Percentiles rank a stretch among this genome's conserved stretches.
phyloP scores from a whole-genome alignment of 768 basidiomycete genomes.

The Austroboletus eburneus region DNA sequence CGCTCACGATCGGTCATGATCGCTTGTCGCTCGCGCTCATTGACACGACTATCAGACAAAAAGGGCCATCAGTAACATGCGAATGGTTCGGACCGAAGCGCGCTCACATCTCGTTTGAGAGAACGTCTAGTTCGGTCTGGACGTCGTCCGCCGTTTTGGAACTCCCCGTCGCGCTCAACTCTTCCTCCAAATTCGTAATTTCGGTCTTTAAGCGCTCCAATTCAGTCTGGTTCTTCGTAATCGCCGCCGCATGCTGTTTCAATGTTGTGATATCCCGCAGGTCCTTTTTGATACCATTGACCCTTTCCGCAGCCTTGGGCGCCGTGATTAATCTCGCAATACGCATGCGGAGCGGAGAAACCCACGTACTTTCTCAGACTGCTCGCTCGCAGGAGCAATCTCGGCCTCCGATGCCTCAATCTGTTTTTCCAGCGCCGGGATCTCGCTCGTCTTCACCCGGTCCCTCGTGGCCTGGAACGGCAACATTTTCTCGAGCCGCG shows the following conservation, averaged over 20 bases:
- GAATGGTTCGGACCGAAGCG: neutral
- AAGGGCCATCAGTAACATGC: neutral
- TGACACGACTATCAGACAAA: slow-evolving; percentile 46
- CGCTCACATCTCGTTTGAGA: slow-evolving; percentile 63
- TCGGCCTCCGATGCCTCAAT: slow-evolving; percentile 54
- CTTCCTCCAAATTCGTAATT: slow-evolving; percentile 57
- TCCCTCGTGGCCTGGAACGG: slow-evolving; percentile 53
- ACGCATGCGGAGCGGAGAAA: too few relatives aligned
- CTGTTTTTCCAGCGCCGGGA: slow-evolving; percentile 61
- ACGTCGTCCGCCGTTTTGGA: slow-evolving; percentile 83
- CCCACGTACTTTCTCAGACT: slow-evolving; percentile 67
- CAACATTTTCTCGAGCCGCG: slow-evolving; percentile 52
- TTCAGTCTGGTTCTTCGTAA: slow-evolving; percentile 58
- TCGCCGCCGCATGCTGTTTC: slow-evolving; percentile 56
- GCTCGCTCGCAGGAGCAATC: slow-evolving; percentile 46
- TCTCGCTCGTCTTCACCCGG: slow-evolving; percentile 54
- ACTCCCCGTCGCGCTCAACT: slow-evolving; percentile 68
- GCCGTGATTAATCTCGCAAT: too few relatives aligned
- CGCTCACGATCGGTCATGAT: slow-evolving; percentile 61
- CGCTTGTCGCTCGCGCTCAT: slow-evolving; percentile 58
- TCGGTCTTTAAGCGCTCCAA: slow-evolving; percentile 58
- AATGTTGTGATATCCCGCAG: slow-evolving; percentile 56
- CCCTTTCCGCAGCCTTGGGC: slow-evolving; percentile 46
- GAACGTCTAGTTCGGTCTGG: slow-evolving; percentile 64
- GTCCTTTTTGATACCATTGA: slow-evolving; percentile 53